Evolutionary conservation across 2,329 filamentous ascomycete genomes (phyloP).

Genomic region (Myriosclerotinia curreyana): DNA sequence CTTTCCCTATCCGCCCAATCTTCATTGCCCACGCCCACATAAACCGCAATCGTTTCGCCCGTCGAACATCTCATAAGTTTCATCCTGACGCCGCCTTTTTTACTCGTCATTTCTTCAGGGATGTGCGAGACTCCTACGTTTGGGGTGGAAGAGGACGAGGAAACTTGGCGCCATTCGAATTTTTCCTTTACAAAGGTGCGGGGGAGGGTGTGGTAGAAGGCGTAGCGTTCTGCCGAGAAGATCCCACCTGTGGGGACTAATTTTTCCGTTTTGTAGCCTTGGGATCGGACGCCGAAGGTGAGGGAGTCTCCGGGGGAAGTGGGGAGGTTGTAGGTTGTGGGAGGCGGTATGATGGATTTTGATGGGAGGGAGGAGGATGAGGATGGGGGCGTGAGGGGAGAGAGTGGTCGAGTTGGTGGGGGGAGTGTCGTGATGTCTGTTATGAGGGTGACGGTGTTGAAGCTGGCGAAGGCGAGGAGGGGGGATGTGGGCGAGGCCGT

Average conservation of each 20-base stretch:
- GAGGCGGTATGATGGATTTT: conserved; percentile 13
- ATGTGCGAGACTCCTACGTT: not conserved
- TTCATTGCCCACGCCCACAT: conserved; percentile 29
- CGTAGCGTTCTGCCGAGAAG: conserved; percentile 31
- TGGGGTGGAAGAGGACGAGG: not conserved
- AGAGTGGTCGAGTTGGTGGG: conserved; percentile 21
- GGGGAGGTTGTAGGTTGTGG: conserved; percentile 20
- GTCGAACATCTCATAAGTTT: conserved; percentile 32
- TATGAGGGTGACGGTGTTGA: conserved; percentile 30
- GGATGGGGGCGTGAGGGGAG: conserved; percentile 14
- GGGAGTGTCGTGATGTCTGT: conserved; percentile 35
- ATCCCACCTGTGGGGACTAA: conserved; percentile 29
- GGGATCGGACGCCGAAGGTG: conserved; percentile 20
- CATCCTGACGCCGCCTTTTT: conserved; percentile 28
- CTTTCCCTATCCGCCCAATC: conserved; percentile 24
- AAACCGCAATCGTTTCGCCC: conserved; percentile 34
- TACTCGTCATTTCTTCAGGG: conserved; percentile 22
- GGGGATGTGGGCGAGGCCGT: conserved; percentile 29
- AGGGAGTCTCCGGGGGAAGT: conserved; percentile 15
- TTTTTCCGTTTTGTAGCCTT: conserved; percentile 27
- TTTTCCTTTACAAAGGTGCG: conserved; percentile 27
- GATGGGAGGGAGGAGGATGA: conserved; percentile 15
- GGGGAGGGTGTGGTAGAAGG: conserved; percentile 31
- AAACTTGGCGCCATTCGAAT: conserved; percentile 33
- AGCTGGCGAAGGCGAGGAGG: conserved; percentile 33